Evolutionary conservation across 768 basidiomycete genomes (phyloP), one percentile per base, ranked within the genome.

Genomic region (Phlebiopsis gigantea): DNA sequence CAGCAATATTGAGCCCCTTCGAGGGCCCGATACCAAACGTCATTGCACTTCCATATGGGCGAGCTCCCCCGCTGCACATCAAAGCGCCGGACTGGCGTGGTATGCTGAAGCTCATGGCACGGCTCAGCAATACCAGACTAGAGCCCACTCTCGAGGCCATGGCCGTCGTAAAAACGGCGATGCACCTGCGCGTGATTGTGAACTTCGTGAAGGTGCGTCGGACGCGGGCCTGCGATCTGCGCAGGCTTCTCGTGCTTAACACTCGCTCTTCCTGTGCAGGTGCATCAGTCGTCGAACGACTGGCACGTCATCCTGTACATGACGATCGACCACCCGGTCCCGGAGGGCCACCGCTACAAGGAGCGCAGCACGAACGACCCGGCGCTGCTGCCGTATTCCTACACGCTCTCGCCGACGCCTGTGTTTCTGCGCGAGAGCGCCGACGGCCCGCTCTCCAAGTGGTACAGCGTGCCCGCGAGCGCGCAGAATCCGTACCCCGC

Each of bases 221-320:
- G 21, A 19, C 12, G 25, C 14, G 45, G 26, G 19, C n/a, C 19
- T 4, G n/a, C n/a, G n/a, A n/a, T n/a, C n/a, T 30, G 24, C 19
- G 14, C 29, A 5, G 26, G 14, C 10, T 26, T 15, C 2, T 19
- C 17, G 4, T 5, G 9, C 28, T 49, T 63, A 41, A 64, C 28
- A 10, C 26, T 46, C 47, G 24, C n/a, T n/a, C 8, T 15, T 34
- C 45, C 19, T 25, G 19, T 12, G 24, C 55, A 90, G 88, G 75
- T 84, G 8, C 81, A 87, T 63, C 80, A 77, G 39, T 65, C 75
- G 19, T 77, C 84, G 0, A 63, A 71, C 4, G 81, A 84, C 17
- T 93, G 90, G 90, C 79, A 85, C 53, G 84, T 84, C 9, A 72
- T 92, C 21, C 68, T 92, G 15, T 92, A 89, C 78, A 82, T 93